phyloP scores from a whole-genome alignment of 192 early-diverging fungal species.

The Oehlia diaphana region DNA sequence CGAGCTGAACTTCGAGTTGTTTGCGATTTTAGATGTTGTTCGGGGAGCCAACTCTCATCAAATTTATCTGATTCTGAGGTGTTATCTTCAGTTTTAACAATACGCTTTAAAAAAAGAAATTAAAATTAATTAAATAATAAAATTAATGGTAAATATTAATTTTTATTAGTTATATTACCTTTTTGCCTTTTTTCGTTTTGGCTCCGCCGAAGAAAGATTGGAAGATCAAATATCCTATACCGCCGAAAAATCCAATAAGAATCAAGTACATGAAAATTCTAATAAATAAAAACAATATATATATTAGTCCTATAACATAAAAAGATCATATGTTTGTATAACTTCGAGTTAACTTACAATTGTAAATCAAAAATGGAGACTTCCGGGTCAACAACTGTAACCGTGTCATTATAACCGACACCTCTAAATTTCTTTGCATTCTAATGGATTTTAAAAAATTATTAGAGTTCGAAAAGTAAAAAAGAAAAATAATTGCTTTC shows the following conservation, averaged over 20 bases:
- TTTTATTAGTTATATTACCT: slow-evolving; percentile 24
- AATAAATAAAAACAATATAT: not conserved
- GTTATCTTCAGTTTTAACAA: not conserved
- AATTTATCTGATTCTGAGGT: not conserved
- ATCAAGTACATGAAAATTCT: slow-evolving; percentile 54
- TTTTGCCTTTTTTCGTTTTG: slow-evolving; percentile 19
- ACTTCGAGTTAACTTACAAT: slow-evolving; percentile 42
- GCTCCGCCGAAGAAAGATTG: slow-evolving; percentile 48
- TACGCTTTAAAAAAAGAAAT: not conserved
- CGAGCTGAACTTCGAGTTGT: not conserved
- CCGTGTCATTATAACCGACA: slow-evolving; percentile 49
- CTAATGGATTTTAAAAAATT: not conserved
- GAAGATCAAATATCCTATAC: slow-evolving; percentile 46
- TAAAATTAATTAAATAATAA: not conserved
- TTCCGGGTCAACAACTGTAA: slow-evolving; percentile 49
- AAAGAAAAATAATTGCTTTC: not conserved
- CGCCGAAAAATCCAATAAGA: slow-evolving; percentile 40
- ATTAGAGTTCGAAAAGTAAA: not conserved
- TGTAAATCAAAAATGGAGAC: slow-evolving; percentile 57
- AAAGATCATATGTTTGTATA: not conserved
- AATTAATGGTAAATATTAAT: not conserved
- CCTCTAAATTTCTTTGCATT: slow-evolving; percentile 35
- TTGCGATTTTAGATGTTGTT: slow-evolving; percentile 37
- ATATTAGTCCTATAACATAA: not conserved
- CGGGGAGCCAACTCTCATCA: slow-evolving; percentile 59